Conservation (phyloP, 129 eudicot species). For the Lactuca saligna region DNA sequence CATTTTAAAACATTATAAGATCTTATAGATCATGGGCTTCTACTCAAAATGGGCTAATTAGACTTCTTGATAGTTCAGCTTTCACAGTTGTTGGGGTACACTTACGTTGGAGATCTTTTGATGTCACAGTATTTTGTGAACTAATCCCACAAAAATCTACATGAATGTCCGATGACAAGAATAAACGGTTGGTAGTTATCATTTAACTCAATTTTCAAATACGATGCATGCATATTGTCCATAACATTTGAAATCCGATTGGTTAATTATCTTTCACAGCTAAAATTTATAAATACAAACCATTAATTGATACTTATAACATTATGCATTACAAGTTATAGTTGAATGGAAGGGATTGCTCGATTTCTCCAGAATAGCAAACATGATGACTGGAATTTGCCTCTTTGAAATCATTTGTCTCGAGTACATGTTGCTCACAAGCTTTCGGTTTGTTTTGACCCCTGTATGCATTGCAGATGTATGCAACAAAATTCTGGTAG, state of each 20-base stretch:
- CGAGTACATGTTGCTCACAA: constrained; percentile 38
- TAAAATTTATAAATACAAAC: not conserved
- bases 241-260: not conserved
- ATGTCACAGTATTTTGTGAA: too few relatives aligned
- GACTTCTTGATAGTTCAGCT: too few relatives aligned
- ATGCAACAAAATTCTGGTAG: constrained; percentile 59
- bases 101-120: too few relatives aligned
- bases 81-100: too few relatives aligned
- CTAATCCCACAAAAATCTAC: too few relatives aligned
- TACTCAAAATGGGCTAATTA: too few relatives aligned
- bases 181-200: too few relatives aligned
- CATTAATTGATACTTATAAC: not conserved
- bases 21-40: too few relatives aligned
- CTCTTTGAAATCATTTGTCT: constrained; percentile 24
- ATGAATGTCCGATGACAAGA: too few relatives aligned
- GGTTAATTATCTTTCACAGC: not conserved
- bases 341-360: constrained; percentile 19
- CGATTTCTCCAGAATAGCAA: constrained; percentile 33
- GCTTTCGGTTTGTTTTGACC: constrained; percentile 48
- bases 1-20: too few relatives aligned
- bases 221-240: constrained; percentile 3
- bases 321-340: constrained; percentile 18
- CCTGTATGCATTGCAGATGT: constrained; percentile 68
- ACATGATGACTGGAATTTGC: constrained; percentile 35
- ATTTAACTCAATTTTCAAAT: not conserved